These are phyloP conservation scores for Torulaspora quercuum DNA, from an alignment of 805 yeast species.

Conservation along the genomic window DNA sequence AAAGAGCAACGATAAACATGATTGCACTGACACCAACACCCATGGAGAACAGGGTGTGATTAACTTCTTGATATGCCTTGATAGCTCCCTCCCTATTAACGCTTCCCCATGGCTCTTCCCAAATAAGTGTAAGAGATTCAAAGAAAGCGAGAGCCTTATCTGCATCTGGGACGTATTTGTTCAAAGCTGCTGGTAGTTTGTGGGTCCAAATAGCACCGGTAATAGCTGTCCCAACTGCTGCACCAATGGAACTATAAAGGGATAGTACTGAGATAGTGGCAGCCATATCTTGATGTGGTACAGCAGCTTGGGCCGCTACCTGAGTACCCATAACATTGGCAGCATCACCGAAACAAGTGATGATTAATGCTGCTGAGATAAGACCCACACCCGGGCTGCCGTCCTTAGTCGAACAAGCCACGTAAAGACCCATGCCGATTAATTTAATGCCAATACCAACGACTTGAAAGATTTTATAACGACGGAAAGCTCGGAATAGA, in stretches of 20 bases:
- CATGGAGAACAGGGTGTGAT: constrained; percentile 31
- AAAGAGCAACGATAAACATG: constrained; percentile 33
- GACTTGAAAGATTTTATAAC: constrained; percentile 39
- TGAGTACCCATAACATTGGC: constrained; percentile 38
- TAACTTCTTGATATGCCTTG: constrained; percentile 34
- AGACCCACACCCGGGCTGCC: constrained; percentile 26
- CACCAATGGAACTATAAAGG: constrained; percentile 39
- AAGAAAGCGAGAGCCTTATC: constrained; percentile 25
- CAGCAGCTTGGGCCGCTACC: constrained; percentile 42
- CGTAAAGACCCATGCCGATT: constrained; percentile 34
- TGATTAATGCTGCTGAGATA: constrained; percentile 35
- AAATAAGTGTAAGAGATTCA: constrained; percentile 27
- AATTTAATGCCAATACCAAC: constrained; percentile 37
- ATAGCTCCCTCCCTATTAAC: constrained; percentile 36
- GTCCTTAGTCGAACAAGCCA: constrained; percentile 16
- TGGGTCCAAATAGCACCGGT: constrained; percentile 40
- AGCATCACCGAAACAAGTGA: constrained; percentile 43
- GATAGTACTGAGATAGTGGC: constrained; percentile 38
- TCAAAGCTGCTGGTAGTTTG: constrained; percentile 35
- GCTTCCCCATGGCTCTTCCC: constrained; percentile 28
- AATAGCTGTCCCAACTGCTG: constrained; percentile 41
- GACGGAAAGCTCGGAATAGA: constrained; percentile 36
- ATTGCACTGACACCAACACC: constrained; percentile 35
- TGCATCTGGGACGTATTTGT: constrained; percentile 32
- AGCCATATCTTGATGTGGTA: constrained; percentile 44